These are phyloP conservation scores for Aspergillus mulundensis DNA, from an alignment of 495 filamentous ascomycete genomes.

Conservation along the genomic window DNA sequence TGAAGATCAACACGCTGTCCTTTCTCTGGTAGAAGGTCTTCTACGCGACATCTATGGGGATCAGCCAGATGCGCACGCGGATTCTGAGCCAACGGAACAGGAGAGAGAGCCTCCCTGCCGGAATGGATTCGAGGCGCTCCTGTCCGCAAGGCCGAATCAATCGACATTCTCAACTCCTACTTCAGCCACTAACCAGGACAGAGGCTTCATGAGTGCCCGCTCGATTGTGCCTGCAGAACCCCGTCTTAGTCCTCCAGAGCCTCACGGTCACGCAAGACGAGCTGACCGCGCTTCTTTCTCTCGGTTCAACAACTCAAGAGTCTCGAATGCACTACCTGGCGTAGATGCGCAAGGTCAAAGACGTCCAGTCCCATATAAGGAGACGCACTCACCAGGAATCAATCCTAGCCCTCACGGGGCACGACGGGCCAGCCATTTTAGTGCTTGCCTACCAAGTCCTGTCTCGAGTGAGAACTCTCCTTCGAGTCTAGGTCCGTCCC, in stretches of 20 bases:
- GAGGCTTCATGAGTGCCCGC: background rate
- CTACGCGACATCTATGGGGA: slow-evolving; percentile 54
- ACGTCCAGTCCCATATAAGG: background rate
- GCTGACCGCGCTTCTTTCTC: background rate
- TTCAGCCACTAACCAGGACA: background rate
- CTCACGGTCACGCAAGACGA: background rate
- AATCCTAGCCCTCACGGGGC: background rate
- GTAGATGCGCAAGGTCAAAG: background rate
- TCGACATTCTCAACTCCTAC: background rate
- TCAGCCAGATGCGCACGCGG: background rate
- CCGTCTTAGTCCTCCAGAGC: background rate
- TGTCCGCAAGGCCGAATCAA: background rate
- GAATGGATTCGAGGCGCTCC: background rate
- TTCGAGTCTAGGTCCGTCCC: background rate
- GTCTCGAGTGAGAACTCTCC: background rate
- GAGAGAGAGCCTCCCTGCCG: background rate
- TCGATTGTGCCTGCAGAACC: background rate
- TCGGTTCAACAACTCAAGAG: background rate
- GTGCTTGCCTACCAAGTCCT: slow-evolving; percentile 2
- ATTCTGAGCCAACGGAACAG: background rate
- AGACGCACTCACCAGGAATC: background rate
- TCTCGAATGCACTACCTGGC: background rate
- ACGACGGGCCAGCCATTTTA: background rate
- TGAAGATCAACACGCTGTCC: slow-evolving; percentile 50
- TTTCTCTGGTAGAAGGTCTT: slow-evolving; percentile 50